A percentile compares a stretch with the other conserved stretches of the same genome.
These are phyloP conservation scores for Plasmodium gallinaceum DNA, from an alignment of 169 alveolate species.

Conservation along the genomic window DNA sequence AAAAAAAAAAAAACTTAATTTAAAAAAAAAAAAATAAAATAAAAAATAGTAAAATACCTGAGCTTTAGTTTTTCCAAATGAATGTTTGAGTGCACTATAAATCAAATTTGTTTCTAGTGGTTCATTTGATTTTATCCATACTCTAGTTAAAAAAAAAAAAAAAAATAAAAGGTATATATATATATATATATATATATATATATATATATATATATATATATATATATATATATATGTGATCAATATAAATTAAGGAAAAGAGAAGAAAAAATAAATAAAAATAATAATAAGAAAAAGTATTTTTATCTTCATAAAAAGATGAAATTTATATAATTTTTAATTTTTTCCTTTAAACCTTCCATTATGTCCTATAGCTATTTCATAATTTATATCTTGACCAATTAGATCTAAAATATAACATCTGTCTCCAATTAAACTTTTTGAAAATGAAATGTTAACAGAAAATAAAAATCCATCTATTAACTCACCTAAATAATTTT, in stretches of 20 bases:
- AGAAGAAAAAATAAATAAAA: not conserved
- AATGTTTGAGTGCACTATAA: constrained; percentile 32
- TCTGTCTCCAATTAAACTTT: constrained; percentile 55
- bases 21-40: not conserved
- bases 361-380: constrained; percentile 85
- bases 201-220: constrained; percentile 34
- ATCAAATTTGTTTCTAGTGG: constrained; percentile 68
- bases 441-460: constrained; percentile 76
- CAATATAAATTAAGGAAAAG: not conserved
- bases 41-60: constrained; percentile 15
- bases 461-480: constrained; percentile 79
- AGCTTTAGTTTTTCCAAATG: constrained; percentile 63
- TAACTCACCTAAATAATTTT: constrained; percentile 84
- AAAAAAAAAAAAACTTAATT: too few relatives aligned
- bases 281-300: constrained; percentile 9
- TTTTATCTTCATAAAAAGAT: constrained; percentile 41
- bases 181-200: not conserved
- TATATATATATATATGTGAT: constrained; percentile 18
- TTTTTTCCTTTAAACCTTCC: constrained; percentile 78
- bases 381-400: constrained; percentile 78
- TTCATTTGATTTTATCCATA: constrained; percentile 74
- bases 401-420: constrained; percentile 81
- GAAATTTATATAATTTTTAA: not conserved
- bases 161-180: too few relatives aligned
- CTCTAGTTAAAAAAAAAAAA: constrained; percentile 27